These are phyloP conservation scores for Backusella westeae DNA, from an alignment of 192 early-diverging fungal genomes.

Conservation along the genomic window DNA sequence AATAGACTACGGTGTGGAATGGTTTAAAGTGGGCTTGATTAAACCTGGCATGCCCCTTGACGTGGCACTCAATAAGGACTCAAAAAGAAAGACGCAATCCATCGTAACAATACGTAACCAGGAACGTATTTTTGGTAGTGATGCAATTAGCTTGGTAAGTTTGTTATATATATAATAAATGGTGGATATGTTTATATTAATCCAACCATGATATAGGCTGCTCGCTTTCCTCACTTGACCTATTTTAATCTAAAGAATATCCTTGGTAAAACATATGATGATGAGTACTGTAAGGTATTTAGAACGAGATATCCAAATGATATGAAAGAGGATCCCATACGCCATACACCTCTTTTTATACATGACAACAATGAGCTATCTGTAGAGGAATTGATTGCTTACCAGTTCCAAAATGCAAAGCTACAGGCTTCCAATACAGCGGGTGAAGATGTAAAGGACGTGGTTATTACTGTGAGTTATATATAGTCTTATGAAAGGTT, in stretches of 20 bases:
- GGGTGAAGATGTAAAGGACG: conserved; percentile 73
- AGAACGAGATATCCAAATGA: conserved; percentile 72
- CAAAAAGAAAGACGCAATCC: conserved; percentile 91
- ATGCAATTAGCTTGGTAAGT: conserved; percentile 75
- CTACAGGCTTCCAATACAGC: conserved; percentile 78
- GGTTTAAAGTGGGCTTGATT: conserved; percentile 95
- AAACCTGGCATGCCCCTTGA: conserved; percentile 91
- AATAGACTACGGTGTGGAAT: conserved; percentile 96
- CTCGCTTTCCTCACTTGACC: conserved; percentile 79
- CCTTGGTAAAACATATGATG: conserved; percentile 76
- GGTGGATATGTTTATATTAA: background rate
- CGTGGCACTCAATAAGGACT: conserved; percentile 93
- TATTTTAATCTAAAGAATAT: conserved; percentile 85
- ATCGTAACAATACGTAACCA: conserved; percentile 79
- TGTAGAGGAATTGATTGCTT: conserved; percentile 94
- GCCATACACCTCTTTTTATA: conserved; percentile 72
- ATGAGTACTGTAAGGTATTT: conserved; percentile 66
- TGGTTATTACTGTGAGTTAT: conserved; percentile 81
- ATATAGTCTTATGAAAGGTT: background rate
- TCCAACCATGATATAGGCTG: conserved; percentile 47
- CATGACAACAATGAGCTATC: conserved; percentile 53
- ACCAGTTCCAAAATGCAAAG: conserved; percentile 89
- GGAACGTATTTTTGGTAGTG: conserved; percentile 85
- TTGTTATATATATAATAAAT: background rate
- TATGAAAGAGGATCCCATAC: conserved; percentile 68